Evolutionary conservation across 2,329 filamentous ascomycete species (phyloP).

Genomic region (Knufia petricola): DNA sequence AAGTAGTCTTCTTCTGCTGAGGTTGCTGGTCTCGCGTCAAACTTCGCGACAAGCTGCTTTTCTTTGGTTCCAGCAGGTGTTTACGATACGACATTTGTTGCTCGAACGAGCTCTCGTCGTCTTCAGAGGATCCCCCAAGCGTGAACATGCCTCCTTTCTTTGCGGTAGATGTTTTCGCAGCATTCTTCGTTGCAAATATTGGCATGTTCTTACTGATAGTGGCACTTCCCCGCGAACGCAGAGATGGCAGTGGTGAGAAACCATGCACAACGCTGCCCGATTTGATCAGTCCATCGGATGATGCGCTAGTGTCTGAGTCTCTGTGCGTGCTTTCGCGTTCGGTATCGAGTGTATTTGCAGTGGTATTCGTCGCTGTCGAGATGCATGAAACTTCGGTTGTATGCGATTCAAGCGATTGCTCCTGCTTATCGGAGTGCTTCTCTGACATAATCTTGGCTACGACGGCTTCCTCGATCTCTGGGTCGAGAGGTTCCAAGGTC

Average conservation of each 20-base stretch:
- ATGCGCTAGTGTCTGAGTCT: slow-evolving; percentile 54
- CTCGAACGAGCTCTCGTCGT: slow-evolving; percentile 68
- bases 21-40: slow-evolving; percentile 38
- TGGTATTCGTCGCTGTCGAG: slow-evolving; percentile 47
- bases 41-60: slow-evolving; percentile 29
- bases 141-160: slow-evolving; percentile 58
- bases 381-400: slow-evolving; percentile 41
- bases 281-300: slow-evolving; percentile 47
- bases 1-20: slow-evolving; percentile 61
- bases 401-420: slow-evolving; percentile 31
- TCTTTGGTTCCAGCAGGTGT: slow-evolving; percentile 30
- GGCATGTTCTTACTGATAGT: slow-evolving; percentile 8
- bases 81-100: slow-evolving; percentile 36
- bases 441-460: slow-evolving; percentile 1
- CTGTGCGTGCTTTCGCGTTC: slow-evolving; percentile 38
- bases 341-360: slow-evolving; percentile 38
- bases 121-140: slow-evolving; percentile 76
- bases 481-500: slow-evolving; percentile 50
- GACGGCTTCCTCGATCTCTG: slow-evolving; percentile 31
- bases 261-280: slow-evolving; percentile 69
- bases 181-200: slow-evolving; percentile 7
- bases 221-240: slow-evolving; percentile 18
- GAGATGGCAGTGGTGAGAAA: slow-evolving; percentile 64
- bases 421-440: not conserved
- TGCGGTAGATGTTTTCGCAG: slow-evolving; percentile 42